phyloP scores from a whole-genome alignment of 2,329 filamentous ascomycete genomes.

The Bipolaris sorokiniana region DNA sequence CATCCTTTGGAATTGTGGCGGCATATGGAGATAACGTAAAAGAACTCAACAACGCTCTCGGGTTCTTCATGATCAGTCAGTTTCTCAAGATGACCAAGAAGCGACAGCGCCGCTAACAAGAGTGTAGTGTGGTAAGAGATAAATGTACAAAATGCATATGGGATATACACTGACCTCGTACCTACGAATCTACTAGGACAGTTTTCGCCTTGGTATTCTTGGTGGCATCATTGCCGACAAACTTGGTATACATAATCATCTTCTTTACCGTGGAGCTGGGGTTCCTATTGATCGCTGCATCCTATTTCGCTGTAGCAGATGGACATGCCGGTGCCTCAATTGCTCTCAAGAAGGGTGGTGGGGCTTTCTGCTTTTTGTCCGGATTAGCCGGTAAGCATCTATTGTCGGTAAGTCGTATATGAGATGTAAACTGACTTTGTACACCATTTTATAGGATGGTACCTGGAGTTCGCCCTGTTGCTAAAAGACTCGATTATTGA shows the following conservation, averaged over 20 bases:
- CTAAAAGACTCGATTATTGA: constrained; percentile 36
- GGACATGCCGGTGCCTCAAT: constrained; percentile 43
- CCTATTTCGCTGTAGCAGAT: constrained; percentile 56
- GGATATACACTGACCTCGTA: no score
- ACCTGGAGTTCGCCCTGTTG: constrained; percentile 32
- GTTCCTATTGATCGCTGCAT: constrained; percentile 53
- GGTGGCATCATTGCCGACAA: constrained; percentile 54
- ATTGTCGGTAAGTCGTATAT: not conserved
- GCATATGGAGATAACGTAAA: constrained; percentile 53
- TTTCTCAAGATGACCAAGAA: constrained; percentile 9
- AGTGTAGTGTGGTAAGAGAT: constrained; percentile 44
- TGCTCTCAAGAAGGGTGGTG: constrained; percentile 54
- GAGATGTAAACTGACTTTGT: not conserved
- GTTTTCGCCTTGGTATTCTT: constrained; percentile 56
- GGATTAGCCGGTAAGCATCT: constrained; percentile 52
- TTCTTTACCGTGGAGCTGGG: constrained; percentile 56
- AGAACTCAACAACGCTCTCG: constrained; percentile 58
- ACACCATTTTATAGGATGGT: constrained; percentile 15
- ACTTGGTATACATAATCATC: constrained; percentile 57
- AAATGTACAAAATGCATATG: no score
- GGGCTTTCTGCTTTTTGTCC: constrained; percentile 55
- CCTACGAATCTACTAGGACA: constrained; percentile 31
- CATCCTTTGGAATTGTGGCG: constrained; percentile 54
- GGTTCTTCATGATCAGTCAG: constrained; percentile 57
- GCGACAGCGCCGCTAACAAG: not conserved